Evolutionary conservation across 1,139 yeast genomes (phyloP), one percentile per base, ranked within the genome.

Genomic region (Lodderomyces theae): DNA sequence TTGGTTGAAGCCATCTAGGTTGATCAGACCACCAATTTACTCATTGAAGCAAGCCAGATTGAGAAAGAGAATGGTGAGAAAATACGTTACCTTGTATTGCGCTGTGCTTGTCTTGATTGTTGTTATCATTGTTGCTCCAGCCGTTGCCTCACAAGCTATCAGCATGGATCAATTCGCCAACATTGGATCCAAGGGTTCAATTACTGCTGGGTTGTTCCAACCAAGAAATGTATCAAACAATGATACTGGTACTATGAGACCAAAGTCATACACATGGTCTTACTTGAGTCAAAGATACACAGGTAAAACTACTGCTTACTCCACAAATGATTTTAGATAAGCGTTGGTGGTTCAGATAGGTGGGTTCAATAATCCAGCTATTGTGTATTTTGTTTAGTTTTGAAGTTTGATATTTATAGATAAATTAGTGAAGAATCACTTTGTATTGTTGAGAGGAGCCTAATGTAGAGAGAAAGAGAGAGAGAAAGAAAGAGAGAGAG

Each of bases 1-100:
- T 82, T 92, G 99, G 99, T 83, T 92, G 70, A 87, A 89, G 66
- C 98, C 98, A 49, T 84, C 95, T 47, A 85, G 95, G 72, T 96
- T 92, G 74, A 92, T 92, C 60, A 87, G 99, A 69, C 98, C 97
- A 51, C 99, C 98, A 56, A 92, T 94, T 62, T 94, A 88, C 72
- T 89, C 97, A 13, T 77, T 92, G 73, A 92, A 94, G 72, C 98
- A 94, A 72, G 94, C 95, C 51, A 85, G 90, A 72, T 82, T 94
- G 65, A 86, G 99, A 75, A 90, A 87, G 86, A 84, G 98, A 73
- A 92, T 94, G 96, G 97, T 94, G 37, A 84, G 88, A 70, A 89
- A 89, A 72, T 94, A 92, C 74, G 84, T 95, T 51, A 69, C 87
- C 18, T 74, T 94, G 61, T 94, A 83, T 77, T 82, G 88, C 56